Base-by-base conservation (phyloP, 1,139 yeast genomes). In the Pichia sp. region DNA sequence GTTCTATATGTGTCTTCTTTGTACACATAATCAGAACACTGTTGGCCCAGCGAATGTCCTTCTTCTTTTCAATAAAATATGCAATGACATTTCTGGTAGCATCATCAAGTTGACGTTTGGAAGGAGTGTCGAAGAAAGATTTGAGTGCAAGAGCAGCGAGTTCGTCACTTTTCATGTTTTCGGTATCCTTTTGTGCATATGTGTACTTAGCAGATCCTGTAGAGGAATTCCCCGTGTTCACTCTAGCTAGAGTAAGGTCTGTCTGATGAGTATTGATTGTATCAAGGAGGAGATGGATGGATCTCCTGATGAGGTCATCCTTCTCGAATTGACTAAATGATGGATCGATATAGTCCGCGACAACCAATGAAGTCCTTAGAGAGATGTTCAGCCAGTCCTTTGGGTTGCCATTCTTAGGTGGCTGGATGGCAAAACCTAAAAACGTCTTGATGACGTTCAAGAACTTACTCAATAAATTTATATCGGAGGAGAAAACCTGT, bases 1-100 rank as follows among this genome's bases (percentile, higher is more conserved):
- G 64, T 53, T 87, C 96, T 14, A 91, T 94, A 0, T 95, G 97
- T 7, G 86, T 74, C 76, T 91, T 86, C 30, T 75, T 72, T 10
- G 86, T 75, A 40, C 85, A 72, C 45, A 77, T 64, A 45, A 77
- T 81, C 33, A 85, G 60, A 37, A 87, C 65, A 3, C 67, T 58
- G 20, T 69, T 64, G 3, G 75, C 66, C 88, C 88, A 80, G 27
- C 45, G 41, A 8, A 49, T 26, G 16, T 51, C 54, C 9, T 38
- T 36, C 7, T 43, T 36, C 12, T 48, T 39, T 12, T 39, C 37
- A 9, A 61, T 37, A 17, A 63, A 45, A 42, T 53, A 64, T 3
- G 47, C 41, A n/a, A 61, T 50, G 16, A 66, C 47, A 2, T 60
- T 50, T 13, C 45, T 47, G 1, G 67, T 59, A 3, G 69, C 47